Evolutionary conservation across 345 rosid species (phyloP), one percentile per base, ranked within the genome.

Genomic region (Linum usitatissimum): DNA sequence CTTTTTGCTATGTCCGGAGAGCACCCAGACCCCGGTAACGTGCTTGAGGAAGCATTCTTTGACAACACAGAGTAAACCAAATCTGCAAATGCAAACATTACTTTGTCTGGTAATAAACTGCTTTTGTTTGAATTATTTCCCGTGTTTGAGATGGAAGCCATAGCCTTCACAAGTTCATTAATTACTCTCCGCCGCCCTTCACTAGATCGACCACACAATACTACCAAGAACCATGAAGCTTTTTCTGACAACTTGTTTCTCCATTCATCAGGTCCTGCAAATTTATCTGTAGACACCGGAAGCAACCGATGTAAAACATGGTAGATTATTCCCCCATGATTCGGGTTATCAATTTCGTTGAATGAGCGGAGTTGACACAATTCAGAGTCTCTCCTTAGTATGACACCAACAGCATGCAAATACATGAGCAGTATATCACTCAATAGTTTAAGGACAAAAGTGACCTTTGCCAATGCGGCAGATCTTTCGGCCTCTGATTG

Each of bases 1-100:
- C 89, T 79, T 78, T 85, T 92, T 54, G 98, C 97, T 63, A 92
- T 86, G 65, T 92, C 98, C 12, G 93, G 89, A 8, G 95, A 86
- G 70, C 87, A 89, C 57, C 93, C 93, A 64, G 89, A 82, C 67
- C 87, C 87, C 45, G 91, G 93, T 68, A 85, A 80, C 70, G 83
- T 85, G 82, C 81, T 76, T n/a, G 93, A 81, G 49, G 87, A 84
- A 60, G 91, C 81, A 77, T 84, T 89, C 78, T 89, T 92, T 13
- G 95, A 87, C 82, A 92, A 80, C 67, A 92, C 78, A 42, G 93
- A 87, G 79, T 77, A 79, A 12, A 76, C 89, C 79, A 92, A 70
- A 73, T 87, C 90, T 67, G 76, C 85, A 79, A 86, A 89, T 20
- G 86, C 88, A 71, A 76, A 74, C 72, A 89, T 80, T 72, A 75